These are phyloP conservation scores for Solanum appendiculatum DNA, from an alignment of 257 asterid genomes.

Conservation along the genomic window DNA sequence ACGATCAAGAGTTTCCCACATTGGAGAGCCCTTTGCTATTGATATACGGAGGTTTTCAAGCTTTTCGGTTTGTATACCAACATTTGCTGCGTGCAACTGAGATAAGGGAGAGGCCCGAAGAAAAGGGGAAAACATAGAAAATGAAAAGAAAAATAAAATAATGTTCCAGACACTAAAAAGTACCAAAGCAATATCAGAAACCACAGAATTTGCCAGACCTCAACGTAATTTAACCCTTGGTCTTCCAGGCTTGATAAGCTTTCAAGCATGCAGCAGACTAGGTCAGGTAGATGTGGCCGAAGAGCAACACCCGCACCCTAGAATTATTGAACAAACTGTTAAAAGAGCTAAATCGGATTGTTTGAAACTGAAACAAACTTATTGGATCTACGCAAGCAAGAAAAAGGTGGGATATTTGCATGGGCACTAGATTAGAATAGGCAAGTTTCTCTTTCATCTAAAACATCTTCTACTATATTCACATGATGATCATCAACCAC, in stretches of 20 bases:
- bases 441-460: neutral
- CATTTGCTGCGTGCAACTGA: constrained; percentile 90
- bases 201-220: constrained; percentile 39
- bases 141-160: neutral
- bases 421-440: neutral
- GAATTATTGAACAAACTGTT: neutral
- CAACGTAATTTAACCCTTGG: constrained; percentile 94
- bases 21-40: constrained; percentile 87
- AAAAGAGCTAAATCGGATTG: neutral
- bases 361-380: neutral
- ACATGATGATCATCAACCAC: neutral
- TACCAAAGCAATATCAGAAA: neutral
- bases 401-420: neutral
- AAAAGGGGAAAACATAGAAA: neutral
- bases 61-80: constrained; percentile 91
- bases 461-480: neutral
- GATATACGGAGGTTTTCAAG: constrained; percentile 87
- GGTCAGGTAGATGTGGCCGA: constrained; percentile 84
- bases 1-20: constrained; percentile 99
- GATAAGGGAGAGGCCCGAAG: neutral
- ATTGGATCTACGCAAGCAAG: neutral
- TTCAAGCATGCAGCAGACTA: constrained; percentile 97
- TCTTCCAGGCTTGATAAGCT: constrained; percentile 98
- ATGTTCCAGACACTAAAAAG: neutral
- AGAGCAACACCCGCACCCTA: constrained; percentile 95